Evolutionary conservation across 2,329 filamentous ascomycete species (phyloP).

Genomic region (Hypoxylon sp.): DNA sequence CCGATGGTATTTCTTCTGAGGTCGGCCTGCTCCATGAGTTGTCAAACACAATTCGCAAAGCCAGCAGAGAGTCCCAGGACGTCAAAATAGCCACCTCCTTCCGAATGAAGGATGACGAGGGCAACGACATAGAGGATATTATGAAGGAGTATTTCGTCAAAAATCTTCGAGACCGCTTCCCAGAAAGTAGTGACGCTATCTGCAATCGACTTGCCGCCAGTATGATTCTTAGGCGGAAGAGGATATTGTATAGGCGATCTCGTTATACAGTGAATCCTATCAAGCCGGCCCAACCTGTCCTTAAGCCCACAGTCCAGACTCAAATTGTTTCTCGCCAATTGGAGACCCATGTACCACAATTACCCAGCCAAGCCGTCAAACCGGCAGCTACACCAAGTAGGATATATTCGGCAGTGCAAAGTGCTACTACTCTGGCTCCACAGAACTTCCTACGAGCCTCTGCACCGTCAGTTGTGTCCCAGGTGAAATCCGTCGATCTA

Average conservation of each 20-base stretch:
- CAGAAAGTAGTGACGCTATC: constrained; percentile 11
- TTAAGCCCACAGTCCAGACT: constrained; percentile 2
- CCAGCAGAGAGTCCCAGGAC: constrained; percentile 28
- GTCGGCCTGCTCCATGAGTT: constrained; percentile 28
- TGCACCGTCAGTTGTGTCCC: constrained; percentile 18
- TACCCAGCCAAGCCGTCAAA: constrained; percentile 2
- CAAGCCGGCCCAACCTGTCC: not conserved
- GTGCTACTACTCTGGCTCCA: constrained; percentile 19
- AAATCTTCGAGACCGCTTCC: constrained; percentile 22
- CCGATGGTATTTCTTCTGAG: constrained; percentile 16
- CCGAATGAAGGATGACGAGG: constrained; percentile 23
- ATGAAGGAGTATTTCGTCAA: constrained; percentile 3
- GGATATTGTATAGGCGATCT: constrained; percentile 18
- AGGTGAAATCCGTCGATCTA: constrained; percentile 13
- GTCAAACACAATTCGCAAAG: constrained; percentile 32
- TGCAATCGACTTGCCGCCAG: constrained; percentile 16
- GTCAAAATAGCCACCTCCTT: constrained; percentile 16
- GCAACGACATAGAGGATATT: constrained; percentile 15
- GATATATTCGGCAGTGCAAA: constrained; percentile 20
- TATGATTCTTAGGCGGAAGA: constrained; percentile 26
- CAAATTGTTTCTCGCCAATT: not conserved
- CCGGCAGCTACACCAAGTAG: constrained; percentile 4
- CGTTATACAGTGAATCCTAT: constrained; percentile 13
- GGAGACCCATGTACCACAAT: not conserved
- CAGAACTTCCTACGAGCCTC: constrained; percentile 20